Evolutionary conservation across 2,329 filamentous ascomycete genomes (phyloP), one percentile per base, ranked within the genome.

Genomic region (Orbilia blumenaviensis): DNA sequence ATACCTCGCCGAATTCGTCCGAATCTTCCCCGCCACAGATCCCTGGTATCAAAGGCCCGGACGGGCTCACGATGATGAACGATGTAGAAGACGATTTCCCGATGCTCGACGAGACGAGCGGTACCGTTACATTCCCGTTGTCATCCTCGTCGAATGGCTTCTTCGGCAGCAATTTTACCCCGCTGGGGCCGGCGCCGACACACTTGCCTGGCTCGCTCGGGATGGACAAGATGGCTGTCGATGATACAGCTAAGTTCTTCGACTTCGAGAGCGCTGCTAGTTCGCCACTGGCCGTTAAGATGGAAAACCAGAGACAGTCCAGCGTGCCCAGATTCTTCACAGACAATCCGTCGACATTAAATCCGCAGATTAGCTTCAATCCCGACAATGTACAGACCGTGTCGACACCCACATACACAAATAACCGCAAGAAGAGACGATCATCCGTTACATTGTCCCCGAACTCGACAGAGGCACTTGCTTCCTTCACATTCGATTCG

Each of bases 251-350:
- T 2, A 67, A 77, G 54, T 78, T 74, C 44, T 79, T 79, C 60
- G 78, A 79, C 38, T 79, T 79, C 29, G 75, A 73, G 21, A 79
- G 78, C 38, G 78, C 78, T 18, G 78, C 78, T 7, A 79, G 78
- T 54, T 79, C 78, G 12, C 78, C 78, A 1, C 29, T 77, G 41
- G 73, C 73, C n/a, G 71, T 77, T 0, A 71, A 69, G 27, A 46
- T 66, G 12, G 73, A 71, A 27, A 62, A 36, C 34, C 71, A 75
- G 27, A 58, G 63, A 23, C 73, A 69, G 18, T 69, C 64, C 9
- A 76, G 66, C 42, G 61, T 77, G 6, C 73, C 73, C 7, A 77
- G 73, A 18, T 66, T 62, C 38, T 67, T 75, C 23, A 48, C 54
- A 3, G 69, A 74, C 23, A 75, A 68, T 23, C 23, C 56, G 16